Base-by-base conservation (phyloP, 1,139 yeast species). In the Debaryomyces sp. region DNA sequence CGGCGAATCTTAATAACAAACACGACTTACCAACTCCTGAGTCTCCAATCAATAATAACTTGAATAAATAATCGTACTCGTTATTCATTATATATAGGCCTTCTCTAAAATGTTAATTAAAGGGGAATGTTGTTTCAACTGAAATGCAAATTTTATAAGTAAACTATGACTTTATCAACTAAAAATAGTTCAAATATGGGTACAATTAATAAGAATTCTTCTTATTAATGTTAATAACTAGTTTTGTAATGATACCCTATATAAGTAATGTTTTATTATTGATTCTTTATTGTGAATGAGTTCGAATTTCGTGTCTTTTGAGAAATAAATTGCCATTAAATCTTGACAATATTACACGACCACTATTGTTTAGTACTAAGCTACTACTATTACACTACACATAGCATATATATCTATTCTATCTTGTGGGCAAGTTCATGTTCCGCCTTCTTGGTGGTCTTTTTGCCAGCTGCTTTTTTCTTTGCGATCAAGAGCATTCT, bases 21-120 rank as follows among this genome's bases (percentile, higher is more conserved):
- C 98, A 94, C 10, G 98, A 91, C 70, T 94, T 94, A 55, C 99
- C 99, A 44, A 94, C 99, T 60, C 99, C 99, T 48, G 98, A 92
- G 73, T 94, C 97, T 52, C 99, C 98, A 63, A 94, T 94, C 73
- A 92, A 84, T 66, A 92, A 80, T 60, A 92, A 82, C 74, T 94
- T 94, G 78, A 94, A 94, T 66, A 94, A 82, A 70, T 90, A 94
- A 73, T 94, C 99, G 97, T 92, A 94, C 74, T 87, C 94, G 79
- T 86, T 84, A 72, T 85, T 86, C 91, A 86, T 86, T 46, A 45
- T 54, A 40, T 30, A 35, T 37, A 26, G 15, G 36, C 21, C 23
- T 27, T 18, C n/a, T 37, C 32, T 29, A 21, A 27, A 36, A 35
- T 21, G 39, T 21, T 24, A 41, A 41, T 39, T 17, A 43, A 40